Percentiles rank a stretch among this genome's conserved stretches.
phyloP scores from a whole-genome alignment of 139 green algal species.

The Prasinococcaceae sp. region DNA sequence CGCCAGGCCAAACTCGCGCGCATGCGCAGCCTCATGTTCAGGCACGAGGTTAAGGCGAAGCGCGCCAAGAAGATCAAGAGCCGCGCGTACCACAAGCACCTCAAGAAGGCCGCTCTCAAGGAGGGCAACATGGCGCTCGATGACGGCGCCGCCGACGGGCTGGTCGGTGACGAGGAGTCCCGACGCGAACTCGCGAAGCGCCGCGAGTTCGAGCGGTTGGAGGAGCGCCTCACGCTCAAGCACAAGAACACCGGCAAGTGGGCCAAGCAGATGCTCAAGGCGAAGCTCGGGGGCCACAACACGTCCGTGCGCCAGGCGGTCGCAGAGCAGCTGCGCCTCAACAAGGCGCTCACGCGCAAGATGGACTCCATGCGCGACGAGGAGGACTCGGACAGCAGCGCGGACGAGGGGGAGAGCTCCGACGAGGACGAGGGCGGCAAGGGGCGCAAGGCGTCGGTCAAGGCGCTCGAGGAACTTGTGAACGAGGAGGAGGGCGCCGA shows the following conservation, averaged over 20 bases:
- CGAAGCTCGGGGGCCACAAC: conserved; percentile 5
- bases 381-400: conserved; percentile 21
- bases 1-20: conserved; percentile 35
- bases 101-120: conserved; percentile 23
- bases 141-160: conserved; percentile 1
- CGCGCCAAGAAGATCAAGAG: conserved; percentile 75
- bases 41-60: conserved; percentile 77
- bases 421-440: conserved; percentile 21
- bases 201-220: conserved; percentile 12
- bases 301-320: conserved; percentile 37
- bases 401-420: conserved; percentile 19
- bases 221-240: conserved; percentile 84
- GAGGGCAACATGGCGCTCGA: not conserved
- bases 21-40: conserved; percentile 64
- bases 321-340: conserved; percentile 72
- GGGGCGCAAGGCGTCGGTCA: not conserved
- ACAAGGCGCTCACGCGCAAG: conserved; percentile 55
- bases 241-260: conserved; percentile 81
- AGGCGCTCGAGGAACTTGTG: conserved; percentile 10
- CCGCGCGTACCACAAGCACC: conserved; percentile 38
- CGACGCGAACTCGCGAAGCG: not conserved
- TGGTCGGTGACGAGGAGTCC: conserved; percentile 1
- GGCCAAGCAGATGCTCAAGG: conserved; percentile 66
- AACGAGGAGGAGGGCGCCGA: conserved; percentile 18
- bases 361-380: conserved; percentile 26